These are phyloP conservation scores for Saccharomyces hybrid DNA, from an alignment of 1,139 yeast genomes.

Conservation along the genomic window DNA sequence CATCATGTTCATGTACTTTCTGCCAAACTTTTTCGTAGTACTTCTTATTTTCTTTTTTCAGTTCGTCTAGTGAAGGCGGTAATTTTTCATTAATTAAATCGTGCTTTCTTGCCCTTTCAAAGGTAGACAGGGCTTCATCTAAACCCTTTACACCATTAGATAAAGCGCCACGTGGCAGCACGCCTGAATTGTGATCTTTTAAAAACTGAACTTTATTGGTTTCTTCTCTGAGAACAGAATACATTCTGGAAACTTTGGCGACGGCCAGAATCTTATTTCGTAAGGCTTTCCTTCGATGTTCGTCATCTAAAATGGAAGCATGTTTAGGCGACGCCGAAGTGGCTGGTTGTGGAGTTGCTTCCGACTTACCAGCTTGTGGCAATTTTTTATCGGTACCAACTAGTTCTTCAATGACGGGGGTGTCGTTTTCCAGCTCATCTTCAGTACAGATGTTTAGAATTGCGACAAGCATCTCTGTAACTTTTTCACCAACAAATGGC, in stretches of 20 bases:
- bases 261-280: constrained; percentile 90
- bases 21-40: constrained; percentile 30
- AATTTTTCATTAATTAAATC: constrained; percentile 80
- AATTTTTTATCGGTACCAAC: constrained; percentile 2
- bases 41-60: constrained; percentile 40
- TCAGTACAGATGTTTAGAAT: constrained; percentile 90
- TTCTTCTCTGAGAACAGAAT: constrained; percentile 80
- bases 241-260: constrained; percentile 92
- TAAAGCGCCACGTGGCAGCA: constrained; percentile 80
- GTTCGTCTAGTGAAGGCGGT: constrained; percentile 72
- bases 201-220: constrained; percentile 80
- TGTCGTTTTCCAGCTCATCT: constrained; percentile 72
- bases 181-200: constrained; percentile 61
- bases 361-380: background rate
- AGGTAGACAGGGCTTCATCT: constrained; percentile 57
- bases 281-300: constrained; percentile 43
- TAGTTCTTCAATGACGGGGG: constrained; percentile 24
- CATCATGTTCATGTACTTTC: constrained; percentile 1
- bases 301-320: constrained; percentile 26
- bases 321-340: background rate
- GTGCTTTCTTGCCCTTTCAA: constrained; percentile 78
- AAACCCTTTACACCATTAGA: constrained; percentile 79
- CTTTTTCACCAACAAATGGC: constrained; percentile 96
- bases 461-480: constrained; percentile 87
- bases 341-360: background rate